A percentile compares a stretch with the other conserved stretches of the same genome.
Conservation (phyloP, 1,284 basidiomycete species). For the Trichosporon coremiiforme region DNA sequence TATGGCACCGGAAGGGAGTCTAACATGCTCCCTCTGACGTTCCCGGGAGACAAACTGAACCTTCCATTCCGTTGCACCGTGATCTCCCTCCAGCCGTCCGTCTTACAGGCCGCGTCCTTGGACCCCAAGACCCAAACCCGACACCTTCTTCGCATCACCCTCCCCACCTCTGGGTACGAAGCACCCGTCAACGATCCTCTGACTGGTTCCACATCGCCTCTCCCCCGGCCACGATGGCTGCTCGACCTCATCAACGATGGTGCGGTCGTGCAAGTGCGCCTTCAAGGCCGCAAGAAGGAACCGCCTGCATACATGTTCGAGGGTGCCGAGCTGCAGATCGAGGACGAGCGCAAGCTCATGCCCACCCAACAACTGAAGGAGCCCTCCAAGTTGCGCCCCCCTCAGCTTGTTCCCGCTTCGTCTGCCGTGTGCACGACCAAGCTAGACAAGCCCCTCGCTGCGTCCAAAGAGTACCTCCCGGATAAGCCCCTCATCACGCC, state of each 20-base stretch:
- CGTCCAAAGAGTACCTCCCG: constrained; percentile 40
- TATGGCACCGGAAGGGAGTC: constrained; percentile 26
- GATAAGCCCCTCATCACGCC: constrained; percentile 16
- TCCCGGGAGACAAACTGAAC: constrained; percentile 36
- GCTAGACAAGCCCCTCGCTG: constrained; percentile 44
- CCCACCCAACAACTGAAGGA: constrained; percentile 56
- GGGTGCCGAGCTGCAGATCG: constrained; percentile 62
- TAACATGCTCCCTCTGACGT: constrained; percentile 36
- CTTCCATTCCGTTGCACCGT: constrained; percentile 53
- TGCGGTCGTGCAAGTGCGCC: constrained; percentile 65
- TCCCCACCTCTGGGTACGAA: constrained; percentile 81
- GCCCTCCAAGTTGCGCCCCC: constrained; percentile 31
- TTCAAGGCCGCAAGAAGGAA: constrained; percentile 57
- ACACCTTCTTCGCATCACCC: constrained; percentile 71
- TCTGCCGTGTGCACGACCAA: constrained; percentile 30
- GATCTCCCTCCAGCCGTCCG: constrained; percentile 71
- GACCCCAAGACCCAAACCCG: constrained; percentile 59
- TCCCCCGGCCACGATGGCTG: constrained; percentile 74
- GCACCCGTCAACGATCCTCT: constrained; percentile 75
- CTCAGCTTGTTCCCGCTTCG: constrained; percentile 49
- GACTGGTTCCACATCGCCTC: constrained; percentile 68
- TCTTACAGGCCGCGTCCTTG: constrained; percentile 67
- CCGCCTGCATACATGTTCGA: constrained; percentile 60
- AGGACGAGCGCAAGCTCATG: constrained; percentile 68
- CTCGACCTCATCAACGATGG: constrained; percentile 68